Evolutionary conservation across 176 grass and related monocot genomes (phyloP).

Genomic region (Saccharum officinarum): DNA sequence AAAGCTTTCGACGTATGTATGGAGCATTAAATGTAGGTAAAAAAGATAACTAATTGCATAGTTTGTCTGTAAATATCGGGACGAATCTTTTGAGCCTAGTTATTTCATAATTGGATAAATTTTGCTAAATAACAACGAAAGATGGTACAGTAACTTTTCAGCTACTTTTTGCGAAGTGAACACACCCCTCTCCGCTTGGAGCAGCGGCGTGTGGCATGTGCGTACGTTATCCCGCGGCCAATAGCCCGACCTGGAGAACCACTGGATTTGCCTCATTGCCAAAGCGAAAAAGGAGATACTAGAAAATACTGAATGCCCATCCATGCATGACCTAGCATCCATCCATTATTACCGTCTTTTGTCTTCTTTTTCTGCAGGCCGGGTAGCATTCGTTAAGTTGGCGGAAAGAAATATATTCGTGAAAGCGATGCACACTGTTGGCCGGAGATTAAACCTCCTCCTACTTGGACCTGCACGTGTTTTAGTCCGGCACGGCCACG

Average conservation of each 20-base stretch:
- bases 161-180: too few species aligned
- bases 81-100: too few species aligned
- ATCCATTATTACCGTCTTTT: not conserved
- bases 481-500: not conserved
- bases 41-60: too few species aligned
- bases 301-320: not conserved
- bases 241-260: not conserved
- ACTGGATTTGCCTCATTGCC: not conserved
- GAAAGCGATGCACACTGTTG: not conserved
- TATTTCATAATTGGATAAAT: too few species aligned
- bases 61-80: too few species aligned
- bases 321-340: conserved; percentile 2
- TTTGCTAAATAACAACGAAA: too few species aligned
- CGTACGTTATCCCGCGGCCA: not conserved
- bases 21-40: too few species aligned
- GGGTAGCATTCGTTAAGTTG: not conserved
- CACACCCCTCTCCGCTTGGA: too few species aligned
- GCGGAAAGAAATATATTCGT: not conserved
- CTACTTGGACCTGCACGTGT: not conserved
- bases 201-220: not conserved
- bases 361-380: not conserved
- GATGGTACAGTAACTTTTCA: too few species aligned
- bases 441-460: not conserved
- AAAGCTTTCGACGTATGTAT: too few species aligned
- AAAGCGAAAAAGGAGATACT: not conserved